Evolutionary conservation across 352 stramenopile species (phyloP), one percentile per base, ranked within the genome.

Genomic region (Pythium volutum): DNA sequence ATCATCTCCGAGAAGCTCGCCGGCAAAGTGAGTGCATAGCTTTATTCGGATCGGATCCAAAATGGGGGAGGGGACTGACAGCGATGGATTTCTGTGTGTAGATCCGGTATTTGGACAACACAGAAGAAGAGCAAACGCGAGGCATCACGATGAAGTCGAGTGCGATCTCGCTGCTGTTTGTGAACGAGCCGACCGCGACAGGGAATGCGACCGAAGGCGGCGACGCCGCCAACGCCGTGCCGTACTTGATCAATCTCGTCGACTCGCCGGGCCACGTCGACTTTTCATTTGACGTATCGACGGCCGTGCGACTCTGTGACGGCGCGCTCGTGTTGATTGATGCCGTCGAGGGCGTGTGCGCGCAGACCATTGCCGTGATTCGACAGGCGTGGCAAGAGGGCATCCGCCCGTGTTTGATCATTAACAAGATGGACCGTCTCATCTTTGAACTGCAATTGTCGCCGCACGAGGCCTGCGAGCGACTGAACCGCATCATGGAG

Each of bases 91-190:
- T 15, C 12, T 38, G 33, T 38, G 12, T 59, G 48, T 61, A 92
- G 81, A 80, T 94, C n/a, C 92, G 97, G 2, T 99, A 97, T 69
- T 76, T 99, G 53, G 97, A 99, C 76, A 97, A 91, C 65, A 92
- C 91, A 34, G 89, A 96, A 63, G 91, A 98, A 55, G 92, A 98
- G 69, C 96, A 98, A 76, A 77, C 90, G 20, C 87, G 97, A 39
- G 97, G 97, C 47, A 99, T 99, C 68, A 99, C 97, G 3, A 99
- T 99, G 95, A 96, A 98, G 71, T 92, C 88, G 34, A 98, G 88
- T 36, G 93, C 95, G 43, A 98, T 99, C 77, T 97, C 93, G 41
- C 74, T 99, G 39, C 68, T 97, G 36, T 97, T 98, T 70, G 55
- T 75, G 20, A 75, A 90, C 75, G 71, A 88, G 57, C 70, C 72